Conservation (phyloP, 305 asterid species). For the Solanum chacoense region DNA sequence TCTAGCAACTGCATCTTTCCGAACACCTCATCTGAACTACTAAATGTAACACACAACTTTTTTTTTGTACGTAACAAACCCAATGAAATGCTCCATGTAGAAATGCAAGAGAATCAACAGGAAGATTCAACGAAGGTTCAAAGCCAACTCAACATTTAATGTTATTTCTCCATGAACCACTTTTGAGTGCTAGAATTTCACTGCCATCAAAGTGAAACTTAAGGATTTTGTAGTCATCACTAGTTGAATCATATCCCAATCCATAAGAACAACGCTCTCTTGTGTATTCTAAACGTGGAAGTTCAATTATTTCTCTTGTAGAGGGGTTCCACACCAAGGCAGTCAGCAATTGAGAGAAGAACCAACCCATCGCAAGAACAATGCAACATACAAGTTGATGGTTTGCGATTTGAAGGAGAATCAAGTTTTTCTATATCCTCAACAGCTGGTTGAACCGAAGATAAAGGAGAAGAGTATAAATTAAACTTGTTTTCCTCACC, state of each 20-base stretch:
- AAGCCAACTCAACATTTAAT: background rate
- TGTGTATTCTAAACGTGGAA: background rate
- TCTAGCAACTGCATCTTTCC: background rate
- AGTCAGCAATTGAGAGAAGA: background rate
- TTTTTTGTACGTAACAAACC: background rate
- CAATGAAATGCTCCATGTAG: background rate
- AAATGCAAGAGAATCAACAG: background rate
- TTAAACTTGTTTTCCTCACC: background rate
- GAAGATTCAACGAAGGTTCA: background rate
- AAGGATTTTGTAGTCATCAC: background rate
- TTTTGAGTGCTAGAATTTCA: background rate
- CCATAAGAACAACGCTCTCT: rapidly evolving
- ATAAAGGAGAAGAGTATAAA: background rate
- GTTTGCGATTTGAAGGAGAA: background rate
- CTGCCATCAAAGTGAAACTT: background rate
- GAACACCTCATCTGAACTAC: background rate
- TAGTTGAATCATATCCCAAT: background rate
- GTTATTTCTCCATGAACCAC: background rate
- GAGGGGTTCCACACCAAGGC: background rate
- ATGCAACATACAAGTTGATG: background rate
- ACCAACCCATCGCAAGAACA: background rate
- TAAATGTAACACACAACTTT: background rate
- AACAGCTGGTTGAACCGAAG: background rate
- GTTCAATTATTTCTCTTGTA: background rate
- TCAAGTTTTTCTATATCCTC: background rate